Conservation (phyloP, 306 rosid genomes). For the Comarum palustre region DNA sequence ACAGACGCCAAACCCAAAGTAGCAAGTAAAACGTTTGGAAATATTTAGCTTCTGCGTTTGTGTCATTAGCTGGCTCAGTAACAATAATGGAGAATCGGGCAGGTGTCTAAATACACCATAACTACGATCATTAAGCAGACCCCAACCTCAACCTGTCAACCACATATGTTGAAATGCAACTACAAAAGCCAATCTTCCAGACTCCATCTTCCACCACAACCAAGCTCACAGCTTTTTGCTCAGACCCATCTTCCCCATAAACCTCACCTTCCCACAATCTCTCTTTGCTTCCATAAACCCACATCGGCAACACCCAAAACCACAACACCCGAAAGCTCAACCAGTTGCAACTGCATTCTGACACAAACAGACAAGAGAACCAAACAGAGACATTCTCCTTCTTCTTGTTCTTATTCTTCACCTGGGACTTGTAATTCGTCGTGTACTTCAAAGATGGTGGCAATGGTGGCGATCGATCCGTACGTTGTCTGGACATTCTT, state of each 20-base stretch:
- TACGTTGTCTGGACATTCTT: slow-evolving; percentile 28
- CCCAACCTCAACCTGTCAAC: not conserved
- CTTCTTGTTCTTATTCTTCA: not conserved
- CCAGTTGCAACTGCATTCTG: not conserved
- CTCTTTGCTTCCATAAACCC: slow-evolving; percentile 12
- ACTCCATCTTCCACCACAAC: not conserved
- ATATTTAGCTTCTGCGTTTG: not conserved
- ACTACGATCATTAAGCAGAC: not conserved
- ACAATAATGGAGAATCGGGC: not conserved
- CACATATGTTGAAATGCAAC: not conserved
- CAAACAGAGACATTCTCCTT: not conserved
- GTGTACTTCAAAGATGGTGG: not conserved
- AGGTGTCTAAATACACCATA: not conserved
- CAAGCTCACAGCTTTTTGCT: not conserved
- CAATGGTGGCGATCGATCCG: slow-evolving; percentile 25
- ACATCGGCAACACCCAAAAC: not conserved
- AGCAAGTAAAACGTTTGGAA: not conserved
- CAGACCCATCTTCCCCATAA: not conserved
- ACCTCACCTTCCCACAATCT: not conserved
- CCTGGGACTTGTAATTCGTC: slow-evolving; percentile 11
- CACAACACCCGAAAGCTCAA: not conserved
- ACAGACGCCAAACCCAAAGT: not conserved
- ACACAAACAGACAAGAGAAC: not conserved
- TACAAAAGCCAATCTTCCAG: not conserved
- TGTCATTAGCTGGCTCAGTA: not conserved